phyloP scores from a whole-genome alignment of 176 grass and related monocot species.

The Puccinellia tenuiflora region DNA sequence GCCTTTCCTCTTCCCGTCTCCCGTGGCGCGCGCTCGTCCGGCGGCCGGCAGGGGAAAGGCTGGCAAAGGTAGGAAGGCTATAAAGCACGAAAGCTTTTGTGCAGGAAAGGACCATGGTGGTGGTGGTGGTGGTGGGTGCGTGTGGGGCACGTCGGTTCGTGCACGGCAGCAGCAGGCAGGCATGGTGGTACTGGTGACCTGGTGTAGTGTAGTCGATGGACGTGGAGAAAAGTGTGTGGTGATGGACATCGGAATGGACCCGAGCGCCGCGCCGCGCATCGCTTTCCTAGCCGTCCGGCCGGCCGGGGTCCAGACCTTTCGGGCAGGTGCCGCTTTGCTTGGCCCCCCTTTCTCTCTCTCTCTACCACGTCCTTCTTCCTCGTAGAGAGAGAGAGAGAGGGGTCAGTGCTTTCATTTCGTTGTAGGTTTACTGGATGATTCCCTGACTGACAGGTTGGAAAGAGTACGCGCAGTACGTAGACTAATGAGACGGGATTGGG shows the following conservation, averaged over 20 bases:
- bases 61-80: no score
- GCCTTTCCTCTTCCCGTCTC: not conserved
- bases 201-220: not conserved
- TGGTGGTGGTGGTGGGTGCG: constrained; percentile 32
- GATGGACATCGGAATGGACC: no score
- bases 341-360: not conserved
- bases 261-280: not conserved
- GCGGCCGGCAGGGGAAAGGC: no score
- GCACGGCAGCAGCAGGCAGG: not conserved
- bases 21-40: no score
- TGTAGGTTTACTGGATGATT: not conserved
- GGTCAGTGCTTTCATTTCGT: not conserved
- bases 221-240: not conserved
- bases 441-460: constrained; percentile 12
- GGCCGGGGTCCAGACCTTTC: constrained; percentile 13
- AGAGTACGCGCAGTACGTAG: not conserved
- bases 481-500: not conserved
- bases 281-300: not conserved
- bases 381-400: not conserved
- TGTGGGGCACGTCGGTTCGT: constrained; percentile 18
- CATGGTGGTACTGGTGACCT: no score
- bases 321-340: constrained; percentile 31
- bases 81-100: not conserved
- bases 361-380: no score
- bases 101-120: not conserved